Evolutionary conservation across 1,284 basidiomycete genomes (phyloP), one percentile per base, ranked within the genome.

Genomic region (Sanghuangporus sanghuang): DNA sequence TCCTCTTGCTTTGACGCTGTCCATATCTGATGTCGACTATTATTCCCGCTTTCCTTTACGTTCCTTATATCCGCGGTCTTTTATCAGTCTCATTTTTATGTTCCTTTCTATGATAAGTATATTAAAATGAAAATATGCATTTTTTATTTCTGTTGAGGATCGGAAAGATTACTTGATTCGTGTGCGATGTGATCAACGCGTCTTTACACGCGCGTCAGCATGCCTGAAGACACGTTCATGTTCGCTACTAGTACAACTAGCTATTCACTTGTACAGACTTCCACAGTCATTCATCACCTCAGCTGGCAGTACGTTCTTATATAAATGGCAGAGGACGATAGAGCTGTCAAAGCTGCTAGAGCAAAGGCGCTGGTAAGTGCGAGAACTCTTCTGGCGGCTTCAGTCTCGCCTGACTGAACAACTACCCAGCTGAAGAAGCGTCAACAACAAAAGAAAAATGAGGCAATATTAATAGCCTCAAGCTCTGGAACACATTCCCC

Each of bases 271-370:
- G 6, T 46, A 46, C 5, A n/a, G 11, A 42, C 16, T 18, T 46
- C 16, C 8, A 46, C 44, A 12, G n/a, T 12, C 44, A 7, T 46
- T 11, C 2, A 16, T n/a, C 16, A 46, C 16, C 9, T 6, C 9
- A 46, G 21, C 44, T n/a, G 7, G 44, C 12, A 35, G 21, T 7
- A n/a, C 60, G 5, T 42, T 12, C 8, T 16, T 7, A n/a, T n/a
- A n/a, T n/a, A 54, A 35, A 78, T 79, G 76, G 79, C 84, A 36
- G 90, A 90, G 69, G 86, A 87, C 63, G 91, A 92, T 67, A 83
- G 90, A 65, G 88, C 89, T 63, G 85, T 85, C 9, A 92, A 88
- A 74, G 84, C 90, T 66, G 91, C 90, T 2, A 83, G 90, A 67
- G 90, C 88, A 63, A 90, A 89, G 73, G 89, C 89, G 55, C 70